phyloP scores from a whole-genome alignment of 2,329 filamentous ascomycete species.

The Colletotrichum lupini region DNA sequence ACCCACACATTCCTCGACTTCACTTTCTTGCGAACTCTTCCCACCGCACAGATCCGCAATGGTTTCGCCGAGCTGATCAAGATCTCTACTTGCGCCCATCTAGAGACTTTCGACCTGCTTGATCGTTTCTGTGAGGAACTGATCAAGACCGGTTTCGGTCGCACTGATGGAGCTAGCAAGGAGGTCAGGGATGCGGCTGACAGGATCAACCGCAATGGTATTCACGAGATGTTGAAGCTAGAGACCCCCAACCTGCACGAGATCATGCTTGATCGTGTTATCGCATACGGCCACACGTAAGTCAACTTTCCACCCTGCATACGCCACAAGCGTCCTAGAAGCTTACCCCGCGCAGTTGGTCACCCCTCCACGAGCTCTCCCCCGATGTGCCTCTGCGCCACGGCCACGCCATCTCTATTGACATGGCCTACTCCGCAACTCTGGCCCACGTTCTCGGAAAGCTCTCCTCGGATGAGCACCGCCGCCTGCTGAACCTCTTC shows the following conservation, averaged over 20 bases:
- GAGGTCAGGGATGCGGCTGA: constrained; percentile 72
- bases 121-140: constrained; percentile 77
- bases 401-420: constrained; percentile 79
- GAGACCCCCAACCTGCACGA: constrained; percentile 81
- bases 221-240: constrained; percentile 78
- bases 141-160: constrained; percentile 73
- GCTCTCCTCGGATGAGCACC: constrained; percentile 69
- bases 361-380: constrained; percentile 76
- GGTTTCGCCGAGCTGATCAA: constrained; percentile 82
- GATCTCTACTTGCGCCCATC: constrained; percentile 77
- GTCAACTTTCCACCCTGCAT: constrained; percentile 34
- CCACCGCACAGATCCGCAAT: constrained; percentile 75
- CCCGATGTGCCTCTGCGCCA: constrained; percentile 76
- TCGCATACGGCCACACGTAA: constrained; percentile 78
- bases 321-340: constrained; percentile 16
- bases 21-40: constrained; percentile 75
- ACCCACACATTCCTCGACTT: constrained; percentile 80
- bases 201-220: constrained; percentile 75
- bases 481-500: constrained; percentile 73
- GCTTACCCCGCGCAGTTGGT: constrained; percentile 62
- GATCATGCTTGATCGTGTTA: constrained; percentile 77
- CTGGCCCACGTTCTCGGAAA: constrained; percentile 72
- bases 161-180: constrained; percentile 63
- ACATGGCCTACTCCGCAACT: constrained; percentile 81
- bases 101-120: constrained; percentile 73